Evolutionary conservation across 1,284 basidiomycete genomes (phyloP).

Genomic region (Trametes hirsuta): DNA sequence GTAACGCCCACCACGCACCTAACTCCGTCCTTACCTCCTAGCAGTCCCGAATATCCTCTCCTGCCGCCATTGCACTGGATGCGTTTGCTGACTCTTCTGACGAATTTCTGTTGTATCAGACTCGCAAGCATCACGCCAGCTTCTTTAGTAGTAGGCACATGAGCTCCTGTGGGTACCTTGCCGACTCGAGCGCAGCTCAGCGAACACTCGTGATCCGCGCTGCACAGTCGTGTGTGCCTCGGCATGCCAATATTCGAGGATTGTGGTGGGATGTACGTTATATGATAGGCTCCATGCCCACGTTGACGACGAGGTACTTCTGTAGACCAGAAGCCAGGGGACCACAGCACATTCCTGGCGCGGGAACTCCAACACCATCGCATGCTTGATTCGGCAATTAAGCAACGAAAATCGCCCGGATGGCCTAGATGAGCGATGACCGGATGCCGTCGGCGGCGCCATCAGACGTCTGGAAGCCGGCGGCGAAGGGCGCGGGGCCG

Average conservation of each 20-base stretch:
- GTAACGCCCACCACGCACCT: too few relatives aligned
- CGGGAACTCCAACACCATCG: slow-evolving; percentile 10
- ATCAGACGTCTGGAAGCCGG: slow-evolving; percentile 10
- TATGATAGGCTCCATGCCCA: not conserved
- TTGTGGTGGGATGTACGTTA: not conserved
- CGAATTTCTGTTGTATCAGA: too few relatives aligned
- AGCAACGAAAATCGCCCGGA: not conserved
- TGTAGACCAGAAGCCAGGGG: not conserved
- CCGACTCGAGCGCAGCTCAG: too few relatives aligned
- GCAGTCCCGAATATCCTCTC: too few relatives aligned
- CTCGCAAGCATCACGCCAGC: too few relatives aligned
- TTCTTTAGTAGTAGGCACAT: too few relatives aligned
- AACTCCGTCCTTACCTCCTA: too few relatives aligned
- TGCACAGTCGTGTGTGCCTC: too few relatives aligned
- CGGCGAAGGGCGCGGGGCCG: slow-evolving; percentile 1
- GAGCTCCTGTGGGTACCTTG: too few relatives aligned
- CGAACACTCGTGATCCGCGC: too few relatives aligned
- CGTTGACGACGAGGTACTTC: not conserved
- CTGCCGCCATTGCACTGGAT: too few relatives aligned
- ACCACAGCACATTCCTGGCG: not conserved
- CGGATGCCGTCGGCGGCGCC: slow-evolving; percentile 2
- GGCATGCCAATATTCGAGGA: not conserved
- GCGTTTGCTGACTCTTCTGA: too few relatives aligned
- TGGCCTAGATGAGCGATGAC: slow-evolving; percentile 13
- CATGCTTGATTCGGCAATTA: slow-evolving; percentile 9